These are phyloP conservation scores for Reticulascus tulasneorum DNA, from an alignment of 2,329 filamentous ascomycete genomes.

Conservation along the genomic window DNA sequence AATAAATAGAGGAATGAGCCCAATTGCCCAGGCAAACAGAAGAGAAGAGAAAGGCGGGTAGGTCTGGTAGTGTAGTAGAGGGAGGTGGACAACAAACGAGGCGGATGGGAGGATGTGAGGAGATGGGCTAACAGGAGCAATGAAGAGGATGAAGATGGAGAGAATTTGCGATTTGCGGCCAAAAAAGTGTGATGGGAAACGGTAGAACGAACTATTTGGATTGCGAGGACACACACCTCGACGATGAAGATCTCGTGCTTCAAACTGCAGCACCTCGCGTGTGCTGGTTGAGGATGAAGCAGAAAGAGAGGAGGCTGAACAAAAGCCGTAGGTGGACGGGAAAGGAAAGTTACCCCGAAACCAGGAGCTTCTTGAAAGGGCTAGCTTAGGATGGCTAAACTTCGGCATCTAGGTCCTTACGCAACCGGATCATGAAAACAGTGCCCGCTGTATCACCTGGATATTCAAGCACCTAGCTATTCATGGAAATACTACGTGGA, in stretches of 20 bases:
- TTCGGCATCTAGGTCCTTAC: too few relatives aligned
- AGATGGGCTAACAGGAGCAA: constrained; percentile 2
- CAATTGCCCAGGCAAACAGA: constrained; percentile 9
- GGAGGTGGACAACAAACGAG: constrained; percentile 8
- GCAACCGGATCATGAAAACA: too few relatives aligned
- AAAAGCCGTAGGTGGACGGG: constrained; percentile 8
- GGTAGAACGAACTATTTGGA: constrained; percentile 17
- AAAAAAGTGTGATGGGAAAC: constrained; percentile 12
- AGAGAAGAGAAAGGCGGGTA: constrained; percentile 8
- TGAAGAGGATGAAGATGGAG: constrained; percentile 7
- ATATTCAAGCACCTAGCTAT: too few relatives aligned
- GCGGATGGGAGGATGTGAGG: constrained; percentile 4
- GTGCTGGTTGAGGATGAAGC: too few relatives aligned
- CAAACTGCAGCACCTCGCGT: constrained; percentile 8
- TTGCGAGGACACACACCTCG: constrained; percentile 12
- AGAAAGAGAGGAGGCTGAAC: constrained; percentile 5
- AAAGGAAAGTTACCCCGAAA: constrained; percentile 8
- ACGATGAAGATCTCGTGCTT: constrained; percentile 12
- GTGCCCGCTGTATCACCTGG: too few relatives aligned
- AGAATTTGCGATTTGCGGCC: constrained; percentile 8
- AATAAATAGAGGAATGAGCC: constrained; percentile 10
- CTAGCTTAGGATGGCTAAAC: too few relatives aligned
- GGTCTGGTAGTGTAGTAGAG: constrained; percentile 6
- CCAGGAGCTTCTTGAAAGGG: too few relatives aligned
- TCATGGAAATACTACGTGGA: too few relatives aligned